Percentiles rank a stretch among this genome's conserved stretches.
Evolutionary conservation across 306 rosid species (phyloP).

Genomic region (Cicer pinnatifidum): DNA sequence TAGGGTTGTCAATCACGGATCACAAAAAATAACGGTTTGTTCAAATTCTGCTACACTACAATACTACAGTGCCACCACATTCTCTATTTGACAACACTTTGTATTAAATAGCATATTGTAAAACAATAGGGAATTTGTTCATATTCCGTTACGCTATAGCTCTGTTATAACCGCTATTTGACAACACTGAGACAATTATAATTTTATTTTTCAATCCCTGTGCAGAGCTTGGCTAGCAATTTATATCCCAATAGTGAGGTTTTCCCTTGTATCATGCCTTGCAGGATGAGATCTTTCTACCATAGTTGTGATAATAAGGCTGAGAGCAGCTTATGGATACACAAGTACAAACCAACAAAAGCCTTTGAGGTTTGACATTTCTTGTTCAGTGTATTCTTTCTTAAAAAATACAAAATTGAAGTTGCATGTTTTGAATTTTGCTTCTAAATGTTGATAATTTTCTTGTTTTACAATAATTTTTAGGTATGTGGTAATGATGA

Average conservation of each 20-base stretch:
- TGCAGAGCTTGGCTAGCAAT: slow-evolving; percentile 35
- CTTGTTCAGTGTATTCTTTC: slow-evolving; percentile 17
- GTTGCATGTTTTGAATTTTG: slow-evolving; percentile 41
- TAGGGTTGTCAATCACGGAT: no score
- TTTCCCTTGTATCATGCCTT: slow-evolving; percentile 39
- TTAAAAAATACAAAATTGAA: not conserved
- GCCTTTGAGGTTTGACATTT: slow-evolving; percentile 66
- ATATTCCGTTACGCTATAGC: no score
- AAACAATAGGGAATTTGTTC: no score
- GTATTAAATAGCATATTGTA: no score
- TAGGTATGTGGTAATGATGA: slow-evolving; percentile 87
- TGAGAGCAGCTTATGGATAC: slow-evolving; percentile 66
- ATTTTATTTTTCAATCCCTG: slow-evolving; percentile 10
- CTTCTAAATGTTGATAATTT: slow-evolving; percentile 12
- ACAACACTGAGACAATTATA: not conserved
- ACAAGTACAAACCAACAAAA: slow-evolving; percentile 78
- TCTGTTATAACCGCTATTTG: no score
- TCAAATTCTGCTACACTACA: no score
- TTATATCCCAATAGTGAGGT: slow-evolving; percentile 33
- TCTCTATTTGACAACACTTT: no score
- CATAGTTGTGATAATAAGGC: slow-evolving; percentile 53
- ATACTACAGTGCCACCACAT: no score
- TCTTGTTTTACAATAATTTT: slow-evolving; percentile 38
- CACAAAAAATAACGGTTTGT: no score
- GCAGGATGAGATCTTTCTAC: slow-evolving; percentile 61